Conservation (phyloP, 2,329 filamentous ascomycete genomes). For the Botrytis fabae region DNA sequence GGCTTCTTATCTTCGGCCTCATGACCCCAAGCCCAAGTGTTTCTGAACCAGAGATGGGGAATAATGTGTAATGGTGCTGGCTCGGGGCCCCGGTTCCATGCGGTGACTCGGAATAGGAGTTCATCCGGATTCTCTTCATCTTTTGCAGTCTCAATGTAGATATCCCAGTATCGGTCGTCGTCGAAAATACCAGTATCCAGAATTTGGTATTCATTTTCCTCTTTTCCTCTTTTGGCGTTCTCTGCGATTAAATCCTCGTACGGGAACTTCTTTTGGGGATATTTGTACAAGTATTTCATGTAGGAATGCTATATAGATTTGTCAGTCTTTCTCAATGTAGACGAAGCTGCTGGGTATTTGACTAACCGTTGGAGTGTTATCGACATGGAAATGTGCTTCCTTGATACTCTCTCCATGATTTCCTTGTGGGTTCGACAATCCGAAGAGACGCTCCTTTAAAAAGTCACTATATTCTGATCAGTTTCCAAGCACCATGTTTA, state of each 20-base stretch:
- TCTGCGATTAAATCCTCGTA: constrained; percentile 86
- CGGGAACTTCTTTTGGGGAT: constrained; percentile 87
- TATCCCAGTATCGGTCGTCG: constrained; percentile 93
- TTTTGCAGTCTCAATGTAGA: constrained; percentile 94
- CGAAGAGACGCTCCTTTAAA: constrained; percentile 92
- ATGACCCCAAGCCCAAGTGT: constrained; percentile 94
- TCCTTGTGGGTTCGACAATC: constrained; percentile 91
- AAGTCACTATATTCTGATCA: constrained; percentile 65
- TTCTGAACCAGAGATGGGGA: constrained; percentile 94
- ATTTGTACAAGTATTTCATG: constrained; percentile 99
- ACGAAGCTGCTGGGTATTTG: neutral
- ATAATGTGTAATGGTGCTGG: constrained; percentile 89
- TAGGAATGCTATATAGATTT: constrained; percentile 73
- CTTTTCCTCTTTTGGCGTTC: constrained; percentile 73
- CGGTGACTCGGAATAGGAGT: constrained; percentile 88
- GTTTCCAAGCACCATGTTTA: constrained; percentile 39
- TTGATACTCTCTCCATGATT: constrained; percentile 98
- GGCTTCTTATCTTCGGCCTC: constrained; percentile 77
- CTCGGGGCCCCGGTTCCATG: constrained; percentile 92
- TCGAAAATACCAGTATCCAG: constrained; percentile 86
- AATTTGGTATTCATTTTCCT: constrained; percentile 88
- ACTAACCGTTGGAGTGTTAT: constrained; percentile 72
- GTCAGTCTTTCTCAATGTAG: constrained; percentile 20
- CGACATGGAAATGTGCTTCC: constrained; percentile 92
- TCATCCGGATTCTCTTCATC: constrained; percentile 90